Conservation (phyloP, 164 flowering plant species). For the Sextonia rubra region DNA sequence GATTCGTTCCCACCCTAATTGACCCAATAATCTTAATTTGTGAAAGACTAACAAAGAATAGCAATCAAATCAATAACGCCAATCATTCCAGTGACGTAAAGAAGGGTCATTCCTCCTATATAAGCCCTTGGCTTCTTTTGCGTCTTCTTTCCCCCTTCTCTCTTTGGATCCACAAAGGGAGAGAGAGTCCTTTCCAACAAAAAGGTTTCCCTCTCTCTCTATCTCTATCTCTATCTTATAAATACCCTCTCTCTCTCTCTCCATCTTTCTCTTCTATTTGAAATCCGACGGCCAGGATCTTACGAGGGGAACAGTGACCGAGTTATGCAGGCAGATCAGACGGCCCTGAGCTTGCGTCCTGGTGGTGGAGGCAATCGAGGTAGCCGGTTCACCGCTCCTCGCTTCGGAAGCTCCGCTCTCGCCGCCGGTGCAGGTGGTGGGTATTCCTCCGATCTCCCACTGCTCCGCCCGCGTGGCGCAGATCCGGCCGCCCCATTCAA, state of each 20-base stretch:
- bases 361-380: constrained; percentile 78
- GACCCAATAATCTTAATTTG: too few relatives aligned
- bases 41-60: too few relatives aligned
- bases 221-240: too few relatives aligned
- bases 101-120: too few relatives aligned
- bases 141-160: too few relatives aligned
- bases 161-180: too few relatives aligned
- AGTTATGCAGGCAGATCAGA: constrained; percentile 96
- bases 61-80: too few relatives aligned
- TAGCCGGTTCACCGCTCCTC: constrained; percentile 51
- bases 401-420: constrained; percentile 30
- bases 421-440: constrained; percentile 16
- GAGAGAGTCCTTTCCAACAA: too few relatives aligned
- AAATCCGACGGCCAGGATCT: constrained; percentile 7
- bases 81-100: too few relatives aligned
- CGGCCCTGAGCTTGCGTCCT: constrained; percentile 88
- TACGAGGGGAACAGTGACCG: constrained; percentile 9
- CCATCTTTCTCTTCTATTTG: neutral
- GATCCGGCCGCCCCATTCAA: constrained; percentile 22
- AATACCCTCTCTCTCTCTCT: neutral
- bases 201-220: too few relatives aligned
- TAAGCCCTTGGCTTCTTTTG: too few relatives aligned
- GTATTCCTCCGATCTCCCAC: constrained; percentile 9
- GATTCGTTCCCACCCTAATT: too few relatives aligned
- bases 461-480: constrained; percentile 1